Percentiles rank a stretch among this genome's conserved stretches.
These are phyloP conservation scores for Petasospora fabianii DNA, from an alignment of 1,139 yeast genomes.

Conservation along the genomic window DNA sequence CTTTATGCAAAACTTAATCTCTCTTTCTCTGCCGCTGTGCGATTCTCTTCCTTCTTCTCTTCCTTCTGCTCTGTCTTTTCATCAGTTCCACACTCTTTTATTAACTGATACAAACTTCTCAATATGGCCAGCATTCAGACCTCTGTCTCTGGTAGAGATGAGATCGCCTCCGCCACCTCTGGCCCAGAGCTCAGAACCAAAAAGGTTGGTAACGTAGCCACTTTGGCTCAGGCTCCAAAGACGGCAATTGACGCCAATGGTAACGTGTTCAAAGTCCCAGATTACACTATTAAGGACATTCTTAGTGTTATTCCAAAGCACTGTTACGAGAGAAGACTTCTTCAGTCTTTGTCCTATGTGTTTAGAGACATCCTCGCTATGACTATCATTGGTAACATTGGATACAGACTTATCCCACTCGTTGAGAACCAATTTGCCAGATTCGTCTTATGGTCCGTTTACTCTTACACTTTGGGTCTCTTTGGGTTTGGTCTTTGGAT, in stretches of 20 bases:
- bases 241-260: constrained; percentile 53
- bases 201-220: constrained; percentile 23
- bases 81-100: not conserved
- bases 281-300: constrained; percentile 68
- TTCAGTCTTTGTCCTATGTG: constrained; percentile 58
- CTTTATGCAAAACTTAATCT: too few species aligned
- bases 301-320: constrained; percentile 70
- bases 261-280: constrained; percentile 66
- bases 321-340: constrained; percentile 64
- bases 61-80: not conserved
- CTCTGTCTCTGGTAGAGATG: constrained; percentile 6
- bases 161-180: not conserved
- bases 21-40: too few species aligned
- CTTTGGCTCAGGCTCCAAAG: constrained; percentile 20
- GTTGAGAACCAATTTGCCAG: constrained; percentile 44
- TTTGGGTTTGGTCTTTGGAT: constrained; percentile 83
- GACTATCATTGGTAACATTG: constrained; percentile 47
- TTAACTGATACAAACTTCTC: not conserved
- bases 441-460: constrained; percentile 55
- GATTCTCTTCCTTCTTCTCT: too few species aligned
- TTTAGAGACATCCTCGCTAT: constrained; percentile 58
- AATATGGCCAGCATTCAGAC: constrained; percentile 3
- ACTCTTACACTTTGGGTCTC: constrained; percentile 57
- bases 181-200: constrained; percentile 4
- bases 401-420: constrained; percentile 50